Base-by-base conservation (phyloP, 495 filamentous ascomycete genomes). In the Xanthoparmelia taractica region DNA sequence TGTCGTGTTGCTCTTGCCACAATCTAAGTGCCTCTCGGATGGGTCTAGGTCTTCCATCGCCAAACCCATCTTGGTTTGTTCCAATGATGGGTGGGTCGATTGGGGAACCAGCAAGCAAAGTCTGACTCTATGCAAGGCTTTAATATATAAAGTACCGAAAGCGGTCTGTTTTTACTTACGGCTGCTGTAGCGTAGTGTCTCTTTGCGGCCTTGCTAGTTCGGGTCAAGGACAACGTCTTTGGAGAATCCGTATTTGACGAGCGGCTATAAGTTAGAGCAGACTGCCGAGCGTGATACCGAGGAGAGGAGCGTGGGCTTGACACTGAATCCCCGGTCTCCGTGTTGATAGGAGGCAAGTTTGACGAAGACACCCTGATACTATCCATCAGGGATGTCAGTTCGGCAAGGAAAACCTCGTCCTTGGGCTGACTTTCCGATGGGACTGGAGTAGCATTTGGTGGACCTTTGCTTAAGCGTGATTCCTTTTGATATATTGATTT, bases 11-110 rank as follows among this genome's bases (percentile, higher is more conserved):
- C 38, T 71, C 66, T 65, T 78, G 73, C 75, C 73, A 77, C 56
- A 63, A 52, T 56, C 63, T 64, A 1, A 77, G 66, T 27, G 67
- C 71, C 43, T 73, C 58, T 43, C 76, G 75, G 38, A 77, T 75
- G 34, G 27, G 27, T 54, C 15, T 17, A 33, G 50, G 33, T 1
- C 20, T 54, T 1, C 36, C 58, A 34, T 43, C n/a, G 20, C 45
- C 0, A 34, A 20, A 25, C 17, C 4, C 50, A 20, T 54, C 29
- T 54, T 13, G 50, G 20, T 33, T 54, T 7, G 15, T n/a, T 33
- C 10, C 29, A 23, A 20, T 33, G 11, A 33, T 11, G 29, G 50
- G 0, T 4, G 50, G 8, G 17, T 33, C 50, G 27, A 33, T 18
- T 25, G 3, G 7, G 6, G 29, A 13, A 54, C 18, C 29, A 54